A percentile compares a stretch with the other conserved stretches of the same genome.
Evolutionary conservation across 129 eudicot genomes (phyloP).

Genomic region (Escallonia herrerae): DNA sequence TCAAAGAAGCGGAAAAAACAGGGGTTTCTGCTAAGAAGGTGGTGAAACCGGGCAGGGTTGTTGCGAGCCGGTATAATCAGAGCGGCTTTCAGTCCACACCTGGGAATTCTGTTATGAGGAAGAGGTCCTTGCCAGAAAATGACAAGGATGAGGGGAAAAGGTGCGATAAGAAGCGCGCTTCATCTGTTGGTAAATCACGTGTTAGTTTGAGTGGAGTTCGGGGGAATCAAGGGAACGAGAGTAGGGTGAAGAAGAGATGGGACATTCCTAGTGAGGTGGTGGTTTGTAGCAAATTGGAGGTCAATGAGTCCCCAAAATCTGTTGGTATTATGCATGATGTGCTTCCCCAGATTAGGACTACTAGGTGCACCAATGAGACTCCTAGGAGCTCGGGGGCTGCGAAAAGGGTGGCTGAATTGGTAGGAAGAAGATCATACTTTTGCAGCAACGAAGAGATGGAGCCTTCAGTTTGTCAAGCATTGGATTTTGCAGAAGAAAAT

Average conservation of each 20-base stretch:
- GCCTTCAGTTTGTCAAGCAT: conserved; percentile 41
- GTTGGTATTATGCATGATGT: conserved; percentile 13
- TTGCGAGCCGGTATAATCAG: conserved; percentile 77
- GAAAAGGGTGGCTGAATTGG: conserved; percentile 64
- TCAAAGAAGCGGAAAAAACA: conserved; percentile 72
- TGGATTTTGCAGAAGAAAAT: conserved; percentile 51
- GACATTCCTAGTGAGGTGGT: conserved; percentile 65
- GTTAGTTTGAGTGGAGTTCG: conserved; percentile 4
- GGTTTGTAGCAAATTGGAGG: conserved; percentile 34
- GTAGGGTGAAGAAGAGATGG: conserved; percentile 70
- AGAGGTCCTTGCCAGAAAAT: conserved; percentile 54
- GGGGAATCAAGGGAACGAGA: conserved; percentile 23
- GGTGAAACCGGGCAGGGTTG: conserved; percentile 63
- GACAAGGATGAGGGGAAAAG: conserved; percentile 34
- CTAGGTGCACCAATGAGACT: conserved; percentile 36
- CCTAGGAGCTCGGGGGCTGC: conserved; percentile 87
- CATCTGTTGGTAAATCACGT: conserved; percentile 33
- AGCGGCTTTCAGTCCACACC: conserved; percentile 14
- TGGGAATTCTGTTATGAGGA: conserved; percentile 41
- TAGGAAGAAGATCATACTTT: conserved; percentile 68
- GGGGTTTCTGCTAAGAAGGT: conserved; percentile 57
- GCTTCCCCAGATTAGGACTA: conserved; percentile 48
- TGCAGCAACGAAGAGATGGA: conserved; percentile 33
- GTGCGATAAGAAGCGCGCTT: conserved; percentile 31
- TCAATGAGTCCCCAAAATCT: conserved; percentile 22